phyloP scores from a whole-genome alignment of 2,329 filamentous ascomycete genomes.

The Penicillium rolfsii region DNA sequence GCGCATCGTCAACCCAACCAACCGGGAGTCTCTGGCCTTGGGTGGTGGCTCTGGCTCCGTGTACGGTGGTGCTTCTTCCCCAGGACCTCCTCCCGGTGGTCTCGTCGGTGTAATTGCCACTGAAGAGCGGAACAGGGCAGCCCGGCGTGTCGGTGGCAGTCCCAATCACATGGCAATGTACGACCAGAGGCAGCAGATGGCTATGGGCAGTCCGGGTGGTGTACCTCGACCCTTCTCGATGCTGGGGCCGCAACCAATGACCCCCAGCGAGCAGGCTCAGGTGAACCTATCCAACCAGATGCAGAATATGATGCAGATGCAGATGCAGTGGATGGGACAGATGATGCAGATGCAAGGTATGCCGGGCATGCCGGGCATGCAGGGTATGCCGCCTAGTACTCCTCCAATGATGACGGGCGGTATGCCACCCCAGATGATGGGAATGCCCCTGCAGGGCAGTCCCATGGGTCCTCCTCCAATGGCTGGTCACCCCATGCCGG shows the following conservation, averaged over 20 bases:
- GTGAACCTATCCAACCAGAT: constrained; percentile 82
- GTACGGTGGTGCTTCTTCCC: constrained; percentile 43
- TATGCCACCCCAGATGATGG: constrained; percentile 27
- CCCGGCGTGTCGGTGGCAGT: constrained; percentile 70
- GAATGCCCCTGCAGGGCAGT: constrained; percentile 17
- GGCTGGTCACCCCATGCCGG: constrained; percentile 11
- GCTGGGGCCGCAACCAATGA: constrained; percentile 45
- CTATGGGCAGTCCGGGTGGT: constrained; percentile 22
- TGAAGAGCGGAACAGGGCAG: constrained; percentile 77
- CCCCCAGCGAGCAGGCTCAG: constrained; percentile 71
- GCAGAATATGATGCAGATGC: constrained; percentile 88
- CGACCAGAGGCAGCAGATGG: constrained; percentile 17
- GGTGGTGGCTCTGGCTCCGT: constrained; percentile 58
- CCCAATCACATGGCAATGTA: constrained; percentile 65
- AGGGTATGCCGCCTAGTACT: constrained; percentile 29
- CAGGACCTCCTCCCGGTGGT: constrained; percentile 63
- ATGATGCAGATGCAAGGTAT: constrained; percentile 59
- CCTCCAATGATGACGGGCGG: constrained; percentile 37
- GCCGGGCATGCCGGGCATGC: constrained; percentile 14
- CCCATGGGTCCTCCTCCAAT: constrained; percentile 30
- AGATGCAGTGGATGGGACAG: constrained; percentile 88
- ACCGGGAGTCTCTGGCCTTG: constrained; percentile 75
- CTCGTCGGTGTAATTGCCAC: constrained; percentile 85
- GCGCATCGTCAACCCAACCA: constrained; percentile 70
- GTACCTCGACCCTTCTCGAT: constrained; percentile 46